These are phyloP conservation scores for Blastobotrys malaysiensis DNA, from an alignment of 1,139 yeast species.

Conservation along the genomic window DNA sequence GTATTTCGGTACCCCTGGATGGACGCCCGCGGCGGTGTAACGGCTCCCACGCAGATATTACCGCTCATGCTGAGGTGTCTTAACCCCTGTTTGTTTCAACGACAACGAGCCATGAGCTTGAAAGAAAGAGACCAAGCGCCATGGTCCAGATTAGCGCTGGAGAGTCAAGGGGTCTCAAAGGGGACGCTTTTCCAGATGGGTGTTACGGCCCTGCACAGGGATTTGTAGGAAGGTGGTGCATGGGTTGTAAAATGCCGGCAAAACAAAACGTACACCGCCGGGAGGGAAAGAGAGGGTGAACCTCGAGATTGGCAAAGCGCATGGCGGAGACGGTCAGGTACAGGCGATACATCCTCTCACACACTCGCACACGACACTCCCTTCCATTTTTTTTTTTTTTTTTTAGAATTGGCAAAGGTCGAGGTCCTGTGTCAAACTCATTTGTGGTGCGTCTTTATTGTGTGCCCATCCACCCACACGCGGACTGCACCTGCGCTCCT, in stretches of 20 bases:
- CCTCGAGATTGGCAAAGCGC: too few species aligned
- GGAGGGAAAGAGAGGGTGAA: too few species aligned
- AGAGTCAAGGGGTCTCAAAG: too few species aligned
- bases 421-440: not conserved
- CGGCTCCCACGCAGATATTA: not conserved
- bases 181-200: too few species aligned
- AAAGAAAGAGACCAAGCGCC: not conserved
- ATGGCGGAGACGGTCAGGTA: too few species aligned
- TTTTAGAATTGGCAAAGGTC: not conserved
- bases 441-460: not conserved
- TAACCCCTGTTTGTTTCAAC: not conserved
- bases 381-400: not conserved
- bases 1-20: not conserved
- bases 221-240: too few species aligned
- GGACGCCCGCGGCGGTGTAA: conserved; percentile 1
- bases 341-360: not conserved
- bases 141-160: too few species aligned
- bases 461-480: not conserved
- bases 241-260: too few species aligned
- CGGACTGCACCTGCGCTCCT: not conserved
- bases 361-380: too few species aligned
- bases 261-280: too few species aligned
- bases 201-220: too few species aligned
- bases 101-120: not conserved
- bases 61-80: too few species aligned